Evolutionary conservation across 352 stramenopile species (phyloP).

Genomic region (Phytophthora rubi): DNA sequence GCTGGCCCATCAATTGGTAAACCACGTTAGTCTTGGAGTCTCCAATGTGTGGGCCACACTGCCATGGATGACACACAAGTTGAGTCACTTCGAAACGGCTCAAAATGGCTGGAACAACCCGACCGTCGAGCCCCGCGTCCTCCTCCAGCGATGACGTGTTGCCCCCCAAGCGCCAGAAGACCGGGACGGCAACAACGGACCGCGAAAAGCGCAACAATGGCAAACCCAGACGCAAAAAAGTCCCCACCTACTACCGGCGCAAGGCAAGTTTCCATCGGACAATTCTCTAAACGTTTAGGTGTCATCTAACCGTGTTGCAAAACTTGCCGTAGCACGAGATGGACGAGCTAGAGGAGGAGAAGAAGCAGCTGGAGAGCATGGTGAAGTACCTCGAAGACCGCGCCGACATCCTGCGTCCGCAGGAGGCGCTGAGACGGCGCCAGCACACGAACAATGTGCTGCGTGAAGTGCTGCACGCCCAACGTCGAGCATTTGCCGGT

Average conservation of each 20-base stretch:
- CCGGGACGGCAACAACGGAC: background rate
- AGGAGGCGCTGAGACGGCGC: constrained; percentile 15
- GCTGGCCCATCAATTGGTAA: no score
- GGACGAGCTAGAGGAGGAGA: constrained; percentile 29
- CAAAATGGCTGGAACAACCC: background rate
- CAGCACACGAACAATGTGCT: constrained; percentile 29
- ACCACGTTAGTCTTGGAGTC: no score
- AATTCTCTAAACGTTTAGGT: constrained; percentile 1
- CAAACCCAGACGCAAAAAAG: constrained; percentile 32
- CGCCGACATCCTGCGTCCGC: constrained; percentile 25
- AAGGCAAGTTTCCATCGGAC: constrained; percentile 23
- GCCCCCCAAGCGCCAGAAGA: constrained; percentile 13
- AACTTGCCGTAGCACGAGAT: constrained; percentile 27
- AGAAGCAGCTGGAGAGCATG: constrained; percentile 21
- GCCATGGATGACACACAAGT: no score
- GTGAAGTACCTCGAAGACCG: constrained; percentile 14
- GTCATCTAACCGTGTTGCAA: background rate
- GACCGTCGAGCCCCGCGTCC: background rate
- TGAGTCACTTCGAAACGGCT: background rate
- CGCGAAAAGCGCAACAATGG: constrained; percentile 16
- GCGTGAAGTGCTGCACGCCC: constrained; percentile 32
- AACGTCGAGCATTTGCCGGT: constrained; percentile 31
- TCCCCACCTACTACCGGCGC: constrained; percentile 38
- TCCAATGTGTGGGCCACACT: no score
- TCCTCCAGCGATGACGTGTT: constrained; percentile 13